phyloP scores from a whole-genome alignment of 495 filamentous ascomycete species.

The Sphaerosporella brunnea region DNA sequence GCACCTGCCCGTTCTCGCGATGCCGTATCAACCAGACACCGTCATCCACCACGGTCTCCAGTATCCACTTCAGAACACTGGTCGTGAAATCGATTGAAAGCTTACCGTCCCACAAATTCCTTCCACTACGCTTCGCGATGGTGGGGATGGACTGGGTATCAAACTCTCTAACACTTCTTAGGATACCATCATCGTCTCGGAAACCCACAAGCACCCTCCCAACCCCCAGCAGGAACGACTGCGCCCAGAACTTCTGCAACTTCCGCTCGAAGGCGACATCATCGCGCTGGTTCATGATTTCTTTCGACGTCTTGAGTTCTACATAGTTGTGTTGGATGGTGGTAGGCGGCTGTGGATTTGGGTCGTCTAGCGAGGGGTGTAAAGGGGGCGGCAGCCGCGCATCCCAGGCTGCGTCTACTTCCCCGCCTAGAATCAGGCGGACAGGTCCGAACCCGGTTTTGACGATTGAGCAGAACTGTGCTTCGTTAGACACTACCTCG shows the following conservation, averaged over 20 bases:
- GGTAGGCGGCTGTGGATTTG: no score
- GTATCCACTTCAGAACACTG: slow-evolving; percentile 48
- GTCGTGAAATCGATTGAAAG: slow-evolving; percentile 76
- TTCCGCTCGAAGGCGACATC: slow-evolving; percentile 68
- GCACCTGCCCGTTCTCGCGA: slow-evolving; percentile 33
- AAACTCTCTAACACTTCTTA: slow-evolving; percentile 53
- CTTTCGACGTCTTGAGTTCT: slow-evolving; percentile 79
- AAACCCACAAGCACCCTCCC: slow-evolving; percentile 85
- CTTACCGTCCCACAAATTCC: slow-evolving; percentile 67
- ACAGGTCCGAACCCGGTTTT: slow-evolving; percentile 63
- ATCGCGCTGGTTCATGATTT: slow-evolving; percentile 45
- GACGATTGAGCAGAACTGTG: slow-evolving; percentile 87
- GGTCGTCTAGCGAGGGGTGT: no score
- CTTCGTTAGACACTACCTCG: slow-evolving; percentile 61
- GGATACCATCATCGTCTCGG: slow-evolving; percentile 52
- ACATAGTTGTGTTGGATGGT: no score
- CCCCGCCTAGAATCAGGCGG: slow-evolving; percentile 65
- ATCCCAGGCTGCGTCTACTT: slow-evolving; percentile 55
- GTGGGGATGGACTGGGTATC: slow-evolving; percentile 59
- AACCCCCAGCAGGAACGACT: slow-evolving; percentile 86
- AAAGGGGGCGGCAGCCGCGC: no score
- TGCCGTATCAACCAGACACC: slow-evolving; percentile 73
- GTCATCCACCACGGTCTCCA: slow-evolving; percentile 33
- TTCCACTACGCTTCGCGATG: slow-evolving; percentile 45
- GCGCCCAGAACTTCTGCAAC: slow-evolving; percentile 86